phyloP scores from a whole-genome alignment of 306 rosid genomes.

The Delonix regia region DNA sequence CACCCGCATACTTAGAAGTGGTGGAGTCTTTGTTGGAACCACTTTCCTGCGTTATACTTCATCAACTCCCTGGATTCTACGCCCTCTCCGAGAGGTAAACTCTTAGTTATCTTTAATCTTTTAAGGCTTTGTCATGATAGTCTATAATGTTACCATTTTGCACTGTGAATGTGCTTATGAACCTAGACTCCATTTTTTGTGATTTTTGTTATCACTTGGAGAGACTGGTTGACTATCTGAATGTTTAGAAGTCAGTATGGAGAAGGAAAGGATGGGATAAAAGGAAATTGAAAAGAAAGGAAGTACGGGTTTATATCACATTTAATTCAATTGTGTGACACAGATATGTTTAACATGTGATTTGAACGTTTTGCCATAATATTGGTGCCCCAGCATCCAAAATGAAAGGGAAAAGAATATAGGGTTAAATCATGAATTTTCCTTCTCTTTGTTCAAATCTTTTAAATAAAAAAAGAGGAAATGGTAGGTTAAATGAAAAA shows the following conservation, averaged over 20 bases:
- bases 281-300: not conserved
- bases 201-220: not conserved
- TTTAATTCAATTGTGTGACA: not conserved
- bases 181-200: not conserved
- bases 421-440: no score
- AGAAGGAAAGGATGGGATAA: not conserved
- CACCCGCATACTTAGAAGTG: slow-evolving; percentile 69
- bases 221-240: not conserved
- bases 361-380: not conserved
- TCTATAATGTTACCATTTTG: slow-evolving; percentile 14
- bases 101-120: slow-evolving; percentile 17
- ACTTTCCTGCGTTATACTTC: slow-evolving; percentile 78
- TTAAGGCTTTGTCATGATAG: not conserved
- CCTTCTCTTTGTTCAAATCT: no score
- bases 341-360: not conserved
- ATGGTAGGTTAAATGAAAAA: not conserved
- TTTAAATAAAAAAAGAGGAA: not conserved
- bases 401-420: no score
- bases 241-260: not conserved
- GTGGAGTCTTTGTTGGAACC: slow-evolving; percentile 88
- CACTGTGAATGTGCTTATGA: slow-evolving; percentile 18
- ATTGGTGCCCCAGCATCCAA: no score
- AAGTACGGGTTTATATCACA: not conserved
- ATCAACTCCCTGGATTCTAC: slow-evolving; percentile 60
- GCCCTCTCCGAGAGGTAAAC: slow-evolving; percentile 66